These are phyloP conservation scores for Torulaspora microellipsoides DNA, from an alignment of 805 yeast species.

Conservation along the genomic window DNA sequence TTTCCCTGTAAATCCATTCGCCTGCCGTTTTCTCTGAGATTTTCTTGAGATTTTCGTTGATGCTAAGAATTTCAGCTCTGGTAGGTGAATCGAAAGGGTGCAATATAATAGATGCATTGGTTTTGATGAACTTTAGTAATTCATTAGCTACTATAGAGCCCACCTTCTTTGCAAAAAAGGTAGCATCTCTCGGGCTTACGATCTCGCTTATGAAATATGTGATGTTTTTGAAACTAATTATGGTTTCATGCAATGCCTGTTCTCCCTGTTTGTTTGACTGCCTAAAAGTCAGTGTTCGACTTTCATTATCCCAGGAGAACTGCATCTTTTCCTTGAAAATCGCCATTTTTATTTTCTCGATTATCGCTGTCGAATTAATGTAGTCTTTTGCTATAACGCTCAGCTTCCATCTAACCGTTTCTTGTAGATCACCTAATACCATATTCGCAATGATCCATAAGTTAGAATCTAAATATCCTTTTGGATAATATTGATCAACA, in stretches of 20 bases:
- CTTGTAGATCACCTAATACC: constrained; percentile 21
- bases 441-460: constrained; percentile 28
- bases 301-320: constrained; percentile 6
- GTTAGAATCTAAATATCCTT: constrained; percentile 17
- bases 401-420: constrained; percentile 19
- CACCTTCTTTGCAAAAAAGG: constrained; percentile 8
- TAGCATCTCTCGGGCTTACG: not conserved
- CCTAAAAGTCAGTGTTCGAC: constrained; percentile 1
- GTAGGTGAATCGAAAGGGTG: constrained; percentile 10
- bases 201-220: constrained; percentile 3
- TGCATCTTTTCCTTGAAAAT: constrained; percentile 16
- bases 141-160: constrained; percentile 24
- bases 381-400: constrained; percentile 15
- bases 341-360: constrained; percentile 14
- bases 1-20: constrained; percentile 17
- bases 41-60: constrained; percentile 11
- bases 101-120: constrained; percentile 19
- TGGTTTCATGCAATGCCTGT: not conserved
- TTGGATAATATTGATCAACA: constrained; percentile 15
- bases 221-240: constrained; percentile 10
- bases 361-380: constrained; percentile 13
- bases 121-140: constrained; percentile 22
- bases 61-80: constrained; percentile 6
- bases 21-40: constrained; percentile 9
- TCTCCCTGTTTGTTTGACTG: not conserved